phyloP scores from a whole-genome alignment of 139 green algal species.

The Micractinium sp. region DNA sequence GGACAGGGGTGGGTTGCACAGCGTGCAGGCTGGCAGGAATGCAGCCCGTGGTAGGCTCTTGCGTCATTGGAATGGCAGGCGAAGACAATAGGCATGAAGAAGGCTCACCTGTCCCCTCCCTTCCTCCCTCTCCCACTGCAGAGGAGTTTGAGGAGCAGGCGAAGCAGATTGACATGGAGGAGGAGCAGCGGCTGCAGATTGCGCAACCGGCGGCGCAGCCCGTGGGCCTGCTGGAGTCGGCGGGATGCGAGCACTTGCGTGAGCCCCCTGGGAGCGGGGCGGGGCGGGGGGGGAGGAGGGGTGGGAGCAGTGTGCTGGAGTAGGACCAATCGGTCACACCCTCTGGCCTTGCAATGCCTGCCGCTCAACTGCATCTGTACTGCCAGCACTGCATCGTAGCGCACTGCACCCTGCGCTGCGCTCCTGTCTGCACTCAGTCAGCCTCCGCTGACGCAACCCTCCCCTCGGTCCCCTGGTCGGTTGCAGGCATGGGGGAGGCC shows the following conservation, averaged over 20 bases:
- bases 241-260: conserved; percentile 43
- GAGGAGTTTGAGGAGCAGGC: conserved; percentile 34
- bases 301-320: background rate
- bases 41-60: no score
- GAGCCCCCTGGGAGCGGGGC: background rate
- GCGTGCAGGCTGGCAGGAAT: no score
- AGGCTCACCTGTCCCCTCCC: background rate
- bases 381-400: background rate
- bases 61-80: no score
- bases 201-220: background rate
- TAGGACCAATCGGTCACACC: no score
- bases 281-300: background rate
- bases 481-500: conserved; percentile 22
- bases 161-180: conserved; percentile 6
- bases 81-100: no score
- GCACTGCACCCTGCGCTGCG: no score
- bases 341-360: no score
- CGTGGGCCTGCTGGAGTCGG: conserved; percentile 8
- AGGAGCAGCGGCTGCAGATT: background rate
- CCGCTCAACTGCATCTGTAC: background rate
- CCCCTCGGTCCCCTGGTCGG: no score
- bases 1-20: background rate
- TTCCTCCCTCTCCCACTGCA: background rate
- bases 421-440: background rate
- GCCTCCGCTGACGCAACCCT: background rate